Evolutionary conservation across 805 yeast genomes (phyloP).

Genomic region (Ogataea chonburiensis): DNA sequence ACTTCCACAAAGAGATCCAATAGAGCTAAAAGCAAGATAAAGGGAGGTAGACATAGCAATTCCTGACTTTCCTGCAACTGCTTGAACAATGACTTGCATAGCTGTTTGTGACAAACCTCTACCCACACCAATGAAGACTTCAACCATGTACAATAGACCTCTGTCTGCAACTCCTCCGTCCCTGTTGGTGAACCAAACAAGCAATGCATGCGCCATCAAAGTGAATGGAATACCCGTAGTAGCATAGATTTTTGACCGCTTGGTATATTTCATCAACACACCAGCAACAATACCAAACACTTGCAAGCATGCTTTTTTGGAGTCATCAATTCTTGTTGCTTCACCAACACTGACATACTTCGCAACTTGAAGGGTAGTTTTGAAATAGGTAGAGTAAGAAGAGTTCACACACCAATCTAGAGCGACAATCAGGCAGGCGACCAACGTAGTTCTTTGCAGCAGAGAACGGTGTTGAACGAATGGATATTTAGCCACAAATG

Average conservation of each 20-base stretch:
- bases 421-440: conserved; percentile 3
- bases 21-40: conserved; percentile 5
- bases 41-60: conserved; percentile 6
- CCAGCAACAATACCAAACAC: conserved; percentile 6
- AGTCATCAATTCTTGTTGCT: conserved; percentile 6
- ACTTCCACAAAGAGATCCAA: conserved; percentile 5
- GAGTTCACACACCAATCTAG: conserved; percentile 7
- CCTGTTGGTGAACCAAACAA: conserved; percentile 4
- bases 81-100: conserved; percentile 8
- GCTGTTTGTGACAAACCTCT: conserved; percentile 5
- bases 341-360: conserved; percentile 8
- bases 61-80: conserved; percentile 4
- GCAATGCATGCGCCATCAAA: conserved; percentile 1
- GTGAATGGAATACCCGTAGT: conserved; percentile 2
- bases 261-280: conserved; percentile 5
- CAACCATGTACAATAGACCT: conserved; percentile 5
- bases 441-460: conserved; percentile 2
- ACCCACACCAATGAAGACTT: conserved; percentile 6
- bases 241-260: conserved; percentile 3
- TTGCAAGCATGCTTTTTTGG: conserved; percentile 8
- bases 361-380: conserved; percentile 5
- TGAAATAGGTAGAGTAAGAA: conserved; percentile 5
- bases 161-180: conserved; percentile 1
- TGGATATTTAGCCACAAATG: conserved; percentile 4
- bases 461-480: conserved; percentile 3